Evolutionary conservation across 2,329 filamentous ascomycete species (phyloP), one percentile per base, ranked within the genome.

Genomic region (Pseudogymnoascus sp.): DNA sequence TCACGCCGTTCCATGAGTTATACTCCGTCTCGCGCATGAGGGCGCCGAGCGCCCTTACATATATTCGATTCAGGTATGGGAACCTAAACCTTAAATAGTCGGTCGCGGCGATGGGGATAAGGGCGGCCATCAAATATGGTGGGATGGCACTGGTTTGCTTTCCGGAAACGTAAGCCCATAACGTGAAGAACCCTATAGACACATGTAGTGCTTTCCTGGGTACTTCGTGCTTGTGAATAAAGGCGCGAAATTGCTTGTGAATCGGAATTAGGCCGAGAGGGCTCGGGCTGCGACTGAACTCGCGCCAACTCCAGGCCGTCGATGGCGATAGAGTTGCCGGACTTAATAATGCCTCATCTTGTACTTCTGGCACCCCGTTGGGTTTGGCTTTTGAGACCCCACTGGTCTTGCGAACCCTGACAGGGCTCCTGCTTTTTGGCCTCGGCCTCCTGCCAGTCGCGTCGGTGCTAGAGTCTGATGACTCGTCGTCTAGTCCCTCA

Each of bases 21-120:
- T 93, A 96, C 76, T 99, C 94, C 66, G 89, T 94, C 77, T 99
- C 94, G 60, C 94, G 89, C 94, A 99, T 99, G 68, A 99, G 80
- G 0, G 92, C 91, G 53, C 94, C 94, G 12, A 97, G 77, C 37
- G 84, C 81, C 61, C 82, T 85, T 68, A 97, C 93, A 74, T 97
- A 99, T 61, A 96, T 72, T 37, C 87, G 82, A 74, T 99, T 99
- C 70, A 99, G 82, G 1, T 85, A 81, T 63, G 88, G 83, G 68
- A 86, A 94, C 67, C 85, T 84, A 75, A 97, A 92, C 59, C 94
- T 89, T 57, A 96, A 76, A 68, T 91, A 80, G 74, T 99, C 94
- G 36, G 86, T 84, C 3, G 85, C 82, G 30, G 90, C 87, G 71
- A 97, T 94, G 35, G 94, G 94, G 39, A 97, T 79, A 41, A 99